These are phyloP conservation scores for Pholiota microspora DNA, from an alignment of 768 basidiomycete species.

Conservation along the genomic window DNA sequence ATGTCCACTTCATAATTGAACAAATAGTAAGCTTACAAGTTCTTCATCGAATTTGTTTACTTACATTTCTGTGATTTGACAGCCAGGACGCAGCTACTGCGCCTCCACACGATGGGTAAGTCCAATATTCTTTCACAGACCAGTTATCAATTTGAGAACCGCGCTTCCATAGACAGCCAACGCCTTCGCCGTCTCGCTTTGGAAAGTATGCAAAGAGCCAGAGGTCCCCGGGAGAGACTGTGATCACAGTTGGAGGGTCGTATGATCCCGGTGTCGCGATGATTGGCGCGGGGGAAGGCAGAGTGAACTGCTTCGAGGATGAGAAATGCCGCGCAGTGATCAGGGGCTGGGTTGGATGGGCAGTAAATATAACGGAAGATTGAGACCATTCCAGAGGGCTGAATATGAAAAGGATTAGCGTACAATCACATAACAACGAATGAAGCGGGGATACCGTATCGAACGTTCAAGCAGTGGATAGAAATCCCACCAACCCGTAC, in stretches of 20 bases:
- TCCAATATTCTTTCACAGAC: conserved; percentile 57
- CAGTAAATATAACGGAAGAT: conserved; percentile 65
- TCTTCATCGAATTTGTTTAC: conserved; percentile 10
- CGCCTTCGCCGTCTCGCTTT: conserved; percentile 50
- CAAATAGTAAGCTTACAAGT: neutral
- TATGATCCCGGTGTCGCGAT: conserved; percentile 45
- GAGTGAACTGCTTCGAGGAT: conserved; percentile 60
- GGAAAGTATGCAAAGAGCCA: conserved; percentile 81
- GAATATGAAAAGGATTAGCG: conserved; percentile 6
- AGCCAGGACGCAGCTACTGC: conserved; percentile 66
- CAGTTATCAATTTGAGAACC: conserved; percentile 61
- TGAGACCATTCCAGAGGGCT: conserved; percentile 75
- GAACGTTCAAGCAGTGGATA: conserved; percentile 58
- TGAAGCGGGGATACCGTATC: conserved; percentile 40
- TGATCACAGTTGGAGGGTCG: conserved; percentile 61
- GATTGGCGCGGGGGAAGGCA: conserved; percentile 54
- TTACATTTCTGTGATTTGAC: conserved; percentile 56
- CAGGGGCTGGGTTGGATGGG: conserved; percentile 60
- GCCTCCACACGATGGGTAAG: conserved; percentile 47
- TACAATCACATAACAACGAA: neutral
- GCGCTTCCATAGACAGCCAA: conserved; percentile 65
- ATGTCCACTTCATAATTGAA: conserved; percentile 47
- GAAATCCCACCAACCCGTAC: conserved; percentile 74
- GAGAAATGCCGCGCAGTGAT: conserved; percentile 67
- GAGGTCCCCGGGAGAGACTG: conserved; percentile 53